Evolutionary conservation across 305 asterid genomes (phyloP).

Genomic region (Fraxinus floribunda): DNA sequence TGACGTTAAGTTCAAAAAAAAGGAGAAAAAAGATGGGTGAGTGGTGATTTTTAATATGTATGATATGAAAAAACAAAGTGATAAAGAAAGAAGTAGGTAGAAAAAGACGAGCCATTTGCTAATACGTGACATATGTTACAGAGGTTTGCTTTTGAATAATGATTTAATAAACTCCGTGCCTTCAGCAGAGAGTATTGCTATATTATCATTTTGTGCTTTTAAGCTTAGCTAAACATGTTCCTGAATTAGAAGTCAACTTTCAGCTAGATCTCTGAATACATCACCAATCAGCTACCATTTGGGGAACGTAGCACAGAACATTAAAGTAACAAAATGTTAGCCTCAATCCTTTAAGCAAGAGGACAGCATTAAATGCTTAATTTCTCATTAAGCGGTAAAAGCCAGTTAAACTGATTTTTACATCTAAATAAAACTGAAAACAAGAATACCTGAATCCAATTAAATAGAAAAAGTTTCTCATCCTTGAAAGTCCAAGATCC

Average conservation of each 20-base stretch:
- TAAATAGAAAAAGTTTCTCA: slow-evolving; percentile 3
- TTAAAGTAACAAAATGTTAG: background rate
- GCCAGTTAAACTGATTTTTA: background rate
- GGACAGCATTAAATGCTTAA: background rate
- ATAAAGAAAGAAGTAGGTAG: background rate
- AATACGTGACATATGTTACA: background rate
- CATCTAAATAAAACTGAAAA: background rate
- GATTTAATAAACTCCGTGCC: background rate
- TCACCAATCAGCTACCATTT: background rate
- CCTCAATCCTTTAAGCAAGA: background rate
- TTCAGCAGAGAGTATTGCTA: background rate
- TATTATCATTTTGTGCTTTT: background rate
- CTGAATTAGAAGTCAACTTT: background rate
- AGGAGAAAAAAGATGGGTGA: background rate
- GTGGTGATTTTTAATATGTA: background rate
- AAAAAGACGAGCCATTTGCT: background rate
- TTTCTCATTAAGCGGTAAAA: background rate
- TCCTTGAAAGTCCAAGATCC: slow-evolving; percentile 24
- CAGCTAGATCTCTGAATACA: background rate
- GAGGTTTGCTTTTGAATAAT: background rate
- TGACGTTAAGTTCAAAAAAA: background rate
- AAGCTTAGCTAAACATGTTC: background rate
- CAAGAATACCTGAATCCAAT: slow-evolving; percentile 18
- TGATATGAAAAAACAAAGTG: background rate
- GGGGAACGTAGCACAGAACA: background rate